Evolutionary conservation across 768 basidiomycete species (phyloP).

Genomic region (Coprinellus aureogranulatus): DNA sequence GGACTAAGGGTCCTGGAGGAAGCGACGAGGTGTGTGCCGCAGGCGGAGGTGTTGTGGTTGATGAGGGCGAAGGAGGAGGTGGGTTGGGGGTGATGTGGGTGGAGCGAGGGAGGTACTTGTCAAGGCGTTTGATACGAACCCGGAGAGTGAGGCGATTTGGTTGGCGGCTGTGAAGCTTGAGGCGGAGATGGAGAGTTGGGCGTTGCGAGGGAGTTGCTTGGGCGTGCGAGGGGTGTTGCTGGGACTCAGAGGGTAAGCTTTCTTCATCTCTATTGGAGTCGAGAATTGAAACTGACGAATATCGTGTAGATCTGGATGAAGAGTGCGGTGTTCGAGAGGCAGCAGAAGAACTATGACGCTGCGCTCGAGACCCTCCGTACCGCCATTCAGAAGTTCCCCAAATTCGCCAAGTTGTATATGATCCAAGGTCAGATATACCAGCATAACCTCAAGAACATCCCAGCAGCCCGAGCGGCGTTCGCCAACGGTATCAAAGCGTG

Average conservation of each 20-base stretch:
- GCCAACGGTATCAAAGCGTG: conserved; percentile 83
- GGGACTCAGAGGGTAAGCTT: conserved; percentile 81
- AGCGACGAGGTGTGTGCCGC: conserved; percentile 89
- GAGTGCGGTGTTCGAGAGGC: conserved; percentile 90
- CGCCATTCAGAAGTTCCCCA: conserved; percentile 82
- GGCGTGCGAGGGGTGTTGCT: conserved; percentile 85
- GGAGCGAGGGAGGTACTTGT: conserved; percentile 89
- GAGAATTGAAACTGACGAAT: too few species aligned
- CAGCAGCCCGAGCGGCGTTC: conserved; percentile 75
- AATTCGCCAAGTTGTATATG: conserved; percentile 93
- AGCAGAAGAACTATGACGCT: conserved; percentile 70
- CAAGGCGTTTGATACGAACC: conserved; percentile 89
- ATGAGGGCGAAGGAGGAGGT: conserved; percentile 99
- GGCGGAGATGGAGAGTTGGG: conserved; percentile 86
- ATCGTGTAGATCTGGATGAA: conserved; percentile 99
- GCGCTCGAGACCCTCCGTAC: conserved; percentile 74
- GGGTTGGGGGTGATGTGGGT: conserved; percentile 84
- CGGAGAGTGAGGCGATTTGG: conserved; percentile 97
- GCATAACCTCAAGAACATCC: conserved; percentile 54
- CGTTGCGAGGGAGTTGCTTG: conserved; percentile 82
- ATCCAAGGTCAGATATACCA: conserved; percentile 88
- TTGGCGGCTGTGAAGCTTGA: conserved; percentile 96
- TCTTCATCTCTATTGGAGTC: not conserved
- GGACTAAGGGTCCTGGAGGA: conserved; percentile 74
- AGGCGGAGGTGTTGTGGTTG: conserved; percentile 94